Evolutionary conservation across 192 early-diverging fungal genomes (phyloP), one percentile per base, ranked within the genome.

Genomic region (Podila epigama): DNA sequence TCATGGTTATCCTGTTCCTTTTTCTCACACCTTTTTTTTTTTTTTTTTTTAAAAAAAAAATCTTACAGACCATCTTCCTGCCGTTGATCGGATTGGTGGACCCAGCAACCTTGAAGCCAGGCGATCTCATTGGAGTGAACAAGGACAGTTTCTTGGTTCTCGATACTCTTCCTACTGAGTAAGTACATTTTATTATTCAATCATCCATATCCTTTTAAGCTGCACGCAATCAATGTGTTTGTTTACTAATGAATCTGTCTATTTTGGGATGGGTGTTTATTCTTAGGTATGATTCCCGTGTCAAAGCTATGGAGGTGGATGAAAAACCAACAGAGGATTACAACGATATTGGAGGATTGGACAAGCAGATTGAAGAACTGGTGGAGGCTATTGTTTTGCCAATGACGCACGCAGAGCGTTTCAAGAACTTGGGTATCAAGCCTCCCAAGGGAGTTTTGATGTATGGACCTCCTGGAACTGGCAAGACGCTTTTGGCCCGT

Each of bases 221-320:
- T n/a, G n/a, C n/a, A n/a, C n/a, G n/a, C n/a, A n/a, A n/a, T n/a
- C n/a, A n/a, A n/a, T n/a, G n/a, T n/a, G n/a, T 63, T 7, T 20
- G 36, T 5, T 39, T 31, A 10, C 22, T 28, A 13, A n/a, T 29
- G 3, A n/a, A n/a, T n/a, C 8, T 25, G 27, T 16, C 31, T 10
- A 29, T 63, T 27, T 58, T 48, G 37, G n/a, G 18, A 27, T 18
- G n/a, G n/a, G n/a, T n/a, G n/a, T n/a, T n/a, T n/a, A n/a, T 25
- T n/a, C 33, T 18, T 68, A 91, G 91, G 75, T 98, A 97, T 68
- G 97, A 99, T 82, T 95, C 95, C 32, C 89, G 97, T 48, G 97
- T 97, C 40, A 98, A 98, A 81, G 97, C 96, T 15, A 99, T 99
- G 97, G 97, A 99, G 82, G 97, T 99, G 6, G 97, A 99, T 62